Percentiles rank a stretch among this genome's conserved stretches.
Evolutionary conservation across 202 grass and related monocot genomes (phyloP).

Genomic region (Alloteropsis angusta): DNA sequence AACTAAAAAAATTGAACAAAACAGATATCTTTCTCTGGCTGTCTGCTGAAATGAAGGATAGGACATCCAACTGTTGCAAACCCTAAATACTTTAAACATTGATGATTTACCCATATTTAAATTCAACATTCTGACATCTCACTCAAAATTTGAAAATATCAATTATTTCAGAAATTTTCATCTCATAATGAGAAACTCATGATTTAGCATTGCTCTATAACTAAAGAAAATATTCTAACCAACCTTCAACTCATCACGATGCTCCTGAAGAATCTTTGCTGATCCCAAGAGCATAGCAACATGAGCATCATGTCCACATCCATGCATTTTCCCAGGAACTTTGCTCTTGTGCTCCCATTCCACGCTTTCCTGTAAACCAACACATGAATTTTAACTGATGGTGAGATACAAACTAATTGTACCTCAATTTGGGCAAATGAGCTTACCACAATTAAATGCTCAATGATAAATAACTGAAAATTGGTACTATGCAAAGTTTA

Average conservation of each 20-base stretch:
- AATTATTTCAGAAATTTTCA: neutral
- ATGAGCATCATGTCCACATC: slow-evolving; percentile 93
- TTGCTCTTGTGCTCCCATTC: slow-evolving; percentile 98
- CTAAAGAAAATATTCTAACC: neutral
- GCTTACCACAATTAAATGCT: neutral
- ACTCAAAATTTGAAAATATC: neutral
- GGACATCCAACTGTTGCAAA: neutral
- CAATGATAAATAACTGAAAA: neutral
- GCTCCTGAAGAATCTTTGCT: slow-evolving; percentile 81
- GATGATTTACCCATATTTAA: slow-evolving; percentile 16
- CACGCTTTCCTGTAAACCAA: slow-evolving; percentile 63
- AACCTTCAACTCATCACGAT: slow-evolving; percentile 61
- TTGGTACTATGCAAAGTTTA: neutral
- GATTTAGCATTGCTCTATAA: neutral
- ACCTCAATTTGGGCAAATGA: neutral
- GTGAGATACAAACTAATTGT: neutral
- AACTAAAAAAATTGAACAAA: neutral
- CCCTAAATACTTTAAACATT: neutral
- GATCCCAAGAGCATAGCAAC: slow-evolving; percentile 84
- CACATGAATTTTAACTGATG: neutral
- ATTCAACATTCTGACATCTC: neutral
- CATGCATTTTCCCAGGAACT: slow-evolving; percentile 93
- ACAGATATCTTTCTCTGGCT: neutral
- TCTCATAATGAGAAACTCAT: neutral
- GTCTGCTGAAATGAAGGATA: neutral